Conservation (phyloP, 1,139 yeast species). For the Magnusiomyces tetraspermus region DNA sequence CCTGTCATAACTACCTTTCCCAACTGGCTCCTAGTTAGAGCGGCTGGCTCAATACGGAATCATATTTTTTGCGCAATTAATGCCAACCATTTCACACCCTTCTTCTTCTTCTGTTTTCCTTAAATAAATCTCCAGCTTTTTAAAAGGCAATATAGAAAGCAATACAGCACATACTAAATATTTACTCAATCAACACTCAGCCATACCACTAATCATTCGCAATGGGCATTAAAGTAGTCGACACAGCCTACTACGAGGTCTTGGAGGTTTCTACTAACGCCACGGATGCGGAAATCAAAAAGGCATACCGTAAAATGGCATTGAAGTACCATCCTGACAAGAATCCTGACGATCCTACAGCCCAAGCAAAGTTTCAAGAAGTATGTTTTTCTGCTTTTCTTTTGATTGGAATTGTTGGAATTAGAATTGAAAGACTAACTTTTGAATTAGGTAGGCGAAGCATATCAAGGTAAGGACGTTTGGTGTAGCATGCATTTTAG, state of each 20-base stretch:
- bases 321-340: slow-evolving; percentile 90
- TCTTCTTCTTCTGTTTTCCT: no score
- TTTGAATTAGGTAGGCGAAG: slow-evolving; percentile 27
- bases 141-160: no score
- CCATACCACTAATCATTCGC: no score
- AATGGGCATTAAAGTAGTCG: slow-evolving; percentile 39
- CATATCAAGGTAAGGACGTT: slow-evolving; percentile 27
- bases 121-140: no score
- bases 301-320: slow-evolving; percentile 86
- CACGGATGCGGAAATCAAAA: slow-evolving; percentile 73
- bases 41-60: no score
- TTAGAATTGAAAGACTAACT: neutral
- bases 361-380: slow-evolving; percentile 53
- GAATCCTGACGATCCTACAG: slow-evolving; percentile 78
- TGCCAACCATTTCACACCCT: no score
- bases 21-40: no score
- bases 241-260: slow-evolving; percentile 78
- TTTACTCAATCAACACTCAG: no score
- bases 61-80: no score
- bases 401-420: neutral
- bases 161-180: no score
- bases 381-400: slow-evolving; percentile 1
- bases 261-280: slow-evolving; percentile 64
- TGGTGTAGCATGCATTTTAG: no score
- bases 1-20: no score